phyloP scores from a whole-genome alignment of 768 basidiomycete genomes.

The Dictyophora rubrovolvata region DNA sequence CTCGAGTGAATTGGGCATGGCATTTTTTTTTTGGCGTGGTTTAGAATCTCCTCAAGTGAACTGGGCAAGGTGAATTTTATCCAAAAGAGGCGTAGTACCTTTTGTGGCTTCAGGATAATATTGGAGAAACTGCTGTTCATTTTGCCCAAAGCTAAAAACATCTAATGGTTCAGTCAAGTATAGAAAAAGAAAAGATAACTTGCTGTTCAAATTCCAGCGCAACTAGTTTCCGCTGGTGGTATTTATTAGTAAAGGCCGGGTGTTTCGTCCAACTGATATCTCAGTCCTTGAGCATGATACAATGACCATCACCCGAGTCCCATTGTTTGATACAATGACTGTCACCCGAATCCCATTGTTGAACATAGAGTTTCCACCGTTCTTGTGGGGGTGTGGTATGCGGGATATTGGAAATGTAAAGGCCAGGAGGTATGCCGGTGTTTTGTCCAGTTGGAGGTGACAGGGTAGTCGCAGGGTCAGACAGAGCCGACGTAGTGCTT shows the following conservation, averaged over 20 bases:
- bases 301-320: not conserved
- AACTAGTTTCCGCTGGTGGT: slow-evolving; percentile 1
- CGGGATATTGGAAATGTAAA: not conserved
- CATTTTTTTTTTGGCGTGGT: no score
- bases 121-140: not conserved
- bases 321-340: not conserved
- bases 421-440: not conserved
- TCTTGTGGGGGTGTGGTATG: not conserved
- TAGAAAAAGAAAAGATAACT: not conserved
- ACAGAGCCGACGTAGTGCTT: not conserved
- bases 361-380: not conserved
- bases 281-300: not conserved
- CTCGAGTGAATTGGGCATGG: no score
- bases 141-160: not conserved
- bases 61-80: no score
- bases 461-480: not conserved
- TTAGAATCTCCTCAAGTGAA: no score
- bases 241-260: not conserved
- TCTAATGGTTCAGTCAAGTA: not conserved
- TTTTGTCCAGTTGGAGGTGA: not conserved
- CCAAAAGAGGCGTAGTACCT: not conserved
- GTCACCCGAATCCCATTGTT: not conserved
- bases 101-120: not conserved
- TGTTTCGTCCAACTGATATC: not conserved
- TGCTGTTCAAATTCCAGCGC: not conserved